Conservation (phyloP, 371 early-diverging fungal species). For the Mucor piriformis region DNA sequence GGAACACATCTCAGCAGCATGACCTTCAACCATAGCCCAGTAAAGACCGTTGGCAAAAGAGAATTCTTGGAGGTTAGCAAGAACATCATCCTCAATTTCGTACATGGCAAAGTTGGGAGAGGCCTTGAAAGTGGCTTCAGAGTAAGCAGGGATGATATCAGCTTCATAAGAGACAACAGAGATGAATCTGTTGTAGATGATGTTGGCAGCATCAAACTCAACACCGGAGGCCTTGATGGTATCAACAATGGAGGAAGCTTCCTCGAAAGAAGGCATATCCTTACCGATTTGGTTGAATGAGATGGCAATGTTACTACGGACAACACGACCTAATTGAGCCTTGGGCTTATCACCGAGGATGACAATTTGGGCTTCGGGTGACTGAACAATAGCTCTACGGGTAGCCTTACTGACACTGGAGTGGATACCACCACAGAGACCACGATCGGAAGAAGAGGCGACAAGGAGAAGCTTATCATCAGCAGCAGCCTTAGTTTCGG, state of each 20-base stretch:
- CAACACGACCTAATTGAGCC: conserved; percentile 81
- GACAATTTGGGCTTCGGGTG: conserved; percentile 63
- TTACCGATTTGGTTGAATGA: conserved; percentile 93
- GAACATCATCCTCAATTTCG: conserved; percentile 88
- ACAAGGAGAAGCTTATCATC: conserved; percentile 70
- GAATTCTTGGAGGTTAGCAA: conserved; percentile 93
- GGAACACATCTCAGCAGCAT: conserved; percentile 96
- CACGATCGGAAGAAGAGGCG: conserved; percentile 94
- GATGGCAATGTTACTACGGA: conserved; percentile 73
- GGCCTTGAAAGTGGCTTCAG: conserved; percentile 72
- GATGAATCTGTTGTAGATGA: conserved; percentile 94
- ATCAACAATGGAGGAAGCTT: conserved; percentile 86
- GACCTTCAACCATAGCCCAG: conserved; percentile 96
- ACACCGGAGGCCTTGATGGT: conserved; percentile 67
- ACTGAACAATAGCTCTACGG: conserved; percentile 62
- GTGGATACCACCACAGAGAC: conserved; percentile 99
- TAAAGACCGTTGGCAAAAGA: conserved; percentile 89
- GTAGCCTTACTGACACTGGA: conserved; percentile 90
- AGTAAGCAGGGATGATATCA: conserved; percentile 63
- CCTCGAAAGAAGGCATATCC: conserved; percentile 87
- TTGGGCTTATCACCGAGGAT: conserved; percentile 95
- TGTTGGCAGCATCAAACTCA: conserved; percentile 74
- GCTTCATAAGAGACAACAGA: conserved; percentile 95
- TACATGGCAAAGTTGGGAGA: conserved; percentile 89
- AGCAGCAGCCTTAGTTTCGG: conserved; percentile 70